A percentile compares a stretch with the other conserved stretches of the same genome.
Conservation (phyloP, 2,329 filamentous ascomycete species). For the Canariomyces notabilis region DNA sequence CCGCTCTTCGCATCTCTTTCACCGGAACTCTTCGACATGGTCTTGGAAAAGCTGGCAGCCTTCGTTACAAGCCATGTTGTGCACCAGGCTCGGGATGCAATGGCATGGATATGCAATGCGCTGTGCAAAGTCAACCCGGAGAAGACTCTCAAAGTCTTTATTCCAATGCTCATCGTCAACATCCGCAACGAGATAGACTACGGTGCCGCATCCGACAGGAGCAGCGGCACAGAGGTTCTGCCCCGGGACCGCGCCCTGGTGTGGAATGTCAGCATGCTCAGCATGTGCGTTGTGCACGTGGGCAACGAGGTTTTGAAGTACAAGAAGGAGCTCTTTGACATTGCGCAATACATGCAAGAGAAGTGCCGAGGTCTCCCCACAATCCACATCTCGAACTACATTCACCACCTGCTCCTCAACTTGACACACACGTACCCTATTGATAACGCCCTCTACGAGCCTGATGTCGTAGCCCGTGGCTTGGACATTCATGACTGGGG, state of each 20-base stretch:
- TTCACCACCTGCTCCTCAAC: constrained; percentile 92
- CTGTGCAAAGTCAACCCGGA: constrained; percentile 93
- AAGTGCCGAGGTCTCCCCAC: constrained; percentile 91
- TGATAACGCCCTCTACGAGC: constrained; percentile 83
- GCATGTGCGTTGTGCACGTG: constrained; percentile 97
- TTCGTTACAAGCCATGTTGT: constrained; percentile 94
- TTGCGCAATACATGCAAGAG: constrained; percentile 93
- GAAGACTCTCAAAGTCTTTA: constrained; percentile 83
- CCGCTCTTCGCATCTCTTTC: constrained; percentile 88
- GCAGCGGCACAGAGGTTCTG: constrained; percentile 86
- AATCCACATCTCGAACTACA: constrained; percentile 94
- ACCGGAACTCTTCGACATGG: constrained; percentile 87
- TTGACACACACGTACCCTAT: constrained; percentile 90
- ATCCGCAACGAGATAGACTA: constrained; percentile 97
- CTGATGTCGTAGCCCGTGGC: constrained; percentile 64
- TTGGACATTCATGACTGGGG: constrained; percentile 81
- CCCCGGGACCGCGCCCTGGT: constrained; percentile 88
- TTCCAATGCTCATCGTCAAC: constrained; percentile 83
- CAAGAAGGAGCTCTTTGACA: constrained; percentile 81
- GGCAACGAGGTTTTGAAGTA: constrained; percentile 85
- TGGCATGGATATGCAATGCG: constrained; percentile 97
- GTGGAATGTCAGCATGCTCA: constrained; percentile 95
- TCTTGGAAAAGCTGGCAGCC: constrained; percentile 82
- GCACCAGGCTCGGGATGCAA: constrained; percentile 92
- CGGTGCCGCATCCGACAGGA: constrained; percentile 88